Evolutionary conservation across 768 basidiomycete species (phyloP).

Genomic region (Peribolospora kevripleyi): DNA sequence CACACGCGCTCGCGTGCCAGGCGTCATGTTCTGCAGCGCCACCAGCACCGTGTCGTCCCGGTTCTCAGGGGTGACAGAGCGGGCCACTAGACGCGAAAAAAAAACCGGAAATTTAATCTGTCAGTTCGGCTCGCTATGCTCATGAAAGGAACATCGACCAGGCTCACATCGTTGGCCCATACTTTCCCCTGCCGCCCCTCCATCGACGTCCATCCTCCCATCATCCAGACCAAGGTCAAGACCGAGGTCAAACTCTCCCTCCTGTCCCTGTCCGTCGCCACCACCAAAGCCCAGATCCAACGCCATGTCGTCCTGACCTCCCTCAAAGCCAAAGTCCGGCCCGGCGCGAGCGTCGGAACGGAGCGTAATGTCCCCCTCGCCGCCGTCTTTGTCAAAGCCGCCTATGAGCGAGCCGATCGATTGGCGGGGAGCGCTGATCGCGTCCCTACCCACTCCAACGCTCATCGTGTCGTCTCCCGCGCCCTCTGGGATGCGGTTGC

Average conservation of each 20-base stretch:
- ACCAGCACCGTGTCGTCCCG: neutral
- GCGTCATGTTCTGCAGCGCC: too few relatives aligned
- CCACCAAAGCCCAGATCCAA: conserved; percentile 12
- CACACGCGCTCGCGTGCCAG: neutral
- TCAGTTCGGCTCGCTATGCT: conserved; percentile 26
- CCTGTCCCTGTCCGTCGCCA: neutral
- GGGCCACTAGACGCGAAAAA: neutral
- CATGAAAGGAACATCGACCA: conserved; percentile 30
- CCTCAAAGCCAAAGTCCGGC: conserved; percentile 9
- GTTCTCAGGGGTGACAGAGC: neutral
- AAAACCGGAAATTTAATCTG: conserved; percentile 20
- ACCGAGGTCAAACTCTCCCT: conserved; percentile 31
- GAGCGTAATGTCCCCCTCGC: neutral
- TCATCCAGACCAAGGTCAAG: conserved; percentile 48
- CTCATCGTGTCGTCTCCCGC: conserved; percentile 36
- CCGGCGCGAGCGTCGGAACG: conserved; percentile 4
- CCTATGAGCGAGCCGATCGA: conserved; percentile 38
- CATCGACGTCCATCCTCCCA: conserved; percentile 15
- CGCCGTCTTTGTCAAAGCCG: conserved; percentile 1
- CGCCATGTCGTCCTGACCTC: conserved; percentile 4
- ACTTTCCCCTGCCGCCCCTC: neutral
- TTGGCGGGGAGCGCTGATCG: conserved; percentile 26
- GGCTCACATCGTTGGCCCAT: neutral
- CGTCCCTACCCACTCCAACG: conserved; percentile 55
- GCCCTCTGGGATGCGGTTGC: conserved; percentile 7